Conservation (phyloP, 441 rosid species). For the Monsonia emarginata region DNA sequence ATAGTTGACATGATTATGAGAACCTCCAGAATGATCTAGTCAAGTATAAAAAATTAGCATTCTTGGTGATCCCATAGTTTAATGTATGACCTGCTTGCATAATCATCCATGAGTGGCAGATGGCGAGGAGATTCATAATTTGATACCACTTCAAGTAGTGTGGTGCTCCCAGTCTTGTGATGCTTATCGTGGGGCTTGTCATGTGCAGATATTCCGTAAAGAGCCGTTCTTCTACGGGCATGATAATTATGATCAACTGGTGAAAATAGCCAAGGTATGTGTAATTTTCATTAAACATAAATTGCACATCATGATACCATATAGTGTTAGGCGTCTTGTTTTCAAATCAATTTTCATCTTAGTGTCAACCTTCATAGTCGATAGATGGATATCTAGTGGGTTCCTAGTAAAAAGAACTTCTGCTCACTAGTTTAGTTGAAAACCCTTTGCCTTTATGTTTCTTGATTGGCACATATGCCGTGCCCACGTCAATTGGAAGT, state of each 20-base stretch:
- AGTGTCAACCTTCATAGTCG: no score
- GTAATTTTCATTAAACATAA: no score
- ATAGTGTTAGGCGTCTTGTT: no score
- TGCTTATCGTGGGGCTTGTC: constrained; percentile 23
- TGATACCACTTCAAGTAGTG: background rate
- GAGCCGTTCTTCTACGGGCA: constrained; percentile 88
- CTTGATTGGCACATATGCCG: background rate
- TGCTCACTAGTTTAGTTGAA: background rate
- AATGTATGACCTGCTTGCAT: background rate
- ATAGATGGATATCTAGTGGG: background rate
- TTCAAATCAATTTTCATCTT: no score
- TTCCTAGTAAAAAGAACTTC: background rate
- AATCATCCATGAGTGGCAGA: background rate
- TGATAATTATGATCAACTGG: constrained; percentile 79
- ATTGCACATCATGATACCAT: no score
- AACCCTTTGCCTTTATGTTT: background rate
- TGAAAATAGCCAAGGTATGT: constrained; percentile 75
- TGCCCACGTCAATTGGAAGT: background rate
- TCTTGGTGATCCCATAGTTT: background rate
- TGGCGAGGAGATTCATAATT: background rate
- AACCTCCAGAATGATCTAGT: background rate
- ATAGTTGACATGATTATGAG: background rate
- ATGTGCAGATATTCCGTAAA: constrained; percentile 69
- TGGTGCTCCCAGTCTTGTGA: background rate
- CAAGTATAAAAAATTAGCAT: background rate